These are phyloP conservation scores for Alternaria solani DNA, from an alignment of 2,329 filamentous ascomycete genomes.

Conservation along the genomic window DNA sequence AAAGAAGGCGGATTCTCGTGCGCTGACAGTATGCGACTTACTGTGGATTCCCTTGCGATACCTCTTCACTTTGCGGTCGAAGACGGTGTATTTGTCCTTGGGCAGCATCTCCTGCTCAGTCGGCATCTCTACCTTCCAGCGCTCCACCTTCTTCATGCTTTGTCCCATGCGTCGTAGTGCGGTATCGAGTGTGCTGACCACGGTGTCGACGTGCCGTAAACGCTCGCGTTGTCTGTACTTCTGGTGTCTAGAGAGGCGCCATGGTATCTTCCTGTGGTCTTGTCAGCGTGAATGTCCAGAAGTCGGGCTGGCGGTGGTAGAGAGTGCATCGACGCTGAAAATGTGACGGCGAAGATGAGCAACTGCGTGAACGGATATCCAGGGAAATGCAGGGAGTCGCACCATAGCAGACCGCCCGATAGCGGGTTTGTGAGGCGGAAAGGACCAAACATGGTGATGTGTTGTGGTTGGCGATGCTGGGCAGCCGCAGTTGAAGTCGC, in stretches of 20 bases:
- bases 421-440: constrained; percentile 52
- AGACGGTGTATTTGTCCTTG: constrained; percentile 97
- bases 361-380: background rate
- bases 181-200: constrained; percentile 82
- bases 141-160: constrained; percentile 77
- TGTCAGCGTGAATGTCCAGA: constrained; percentile 1
- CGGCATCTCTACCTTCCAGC: constrained; percentile 97
- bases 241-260: constrained; percentile 83
- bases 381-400: constrained; percentile 6
- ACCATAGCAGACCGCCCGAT: constrained; percentile 52
- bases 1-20: background rate
- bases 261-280: constrained; percentile 84
- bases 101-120: constrained; percentile 94
- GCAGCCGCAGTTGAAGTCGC: constrained; percentile 16
- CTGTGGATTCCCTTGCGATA: constrained; percentile 98
- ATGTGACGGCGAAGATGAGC: background rate
- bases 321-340: background rate
- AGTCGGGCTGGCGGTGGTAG: constrained; percentile 15
- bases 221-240: constrained; percentile 56
- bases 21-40: constrained; percentile 60
- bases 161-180: constrained; percentile 77
- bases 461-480: constrained; percentile 20
- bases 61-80: constrained; percentile 92
- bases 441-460: constrained; percentile 50
- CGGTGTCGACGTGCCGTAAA: constrained; percentile 72